These are phyloP conservation scores for Nemania sp. DNA, from an alignment of 2,329 filamentous ascomycete species.

Conservation along the genomic window DNA sequence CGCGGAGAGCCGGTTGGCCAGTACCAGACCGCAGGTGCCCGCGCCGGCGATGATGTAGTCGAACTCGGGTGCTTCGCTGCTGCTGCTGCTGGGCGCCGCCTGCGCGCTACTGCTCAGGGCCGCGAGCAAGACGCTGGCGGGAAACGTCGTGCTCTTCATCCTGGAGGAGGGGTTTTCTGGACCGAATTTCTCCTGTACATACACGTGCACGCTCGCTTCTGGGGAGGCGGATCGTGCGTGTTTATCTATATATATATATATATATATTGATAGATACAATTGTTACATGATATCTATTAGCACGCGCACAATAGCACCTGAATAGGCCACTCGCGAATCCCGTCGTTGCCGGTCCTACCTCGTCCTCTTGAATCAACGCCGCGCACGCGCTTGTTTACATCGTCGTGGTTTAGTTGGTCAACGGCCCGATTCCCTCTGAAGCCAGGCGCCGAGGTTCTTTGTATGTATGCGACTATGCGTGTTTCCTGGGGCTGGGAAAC, in stretches of 20 bases:
- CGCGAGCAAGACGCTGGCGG: constrained; percentile 3
- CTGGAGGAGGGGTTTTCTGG: not conserved
- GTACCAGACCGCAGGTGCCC: constrained; percentile 44
- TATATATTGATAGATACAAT: too few species aligned
- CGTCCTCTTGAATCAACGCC: not conserved
- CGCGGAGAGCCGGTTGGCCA: constrained; percentile 45
- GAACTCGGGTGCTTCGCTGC: constrained; percentile 30
- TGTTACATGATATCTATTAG: too few species aligned
- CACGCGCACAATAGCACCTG: too few species aligned
- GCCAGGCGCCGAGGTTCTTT: not conserved
- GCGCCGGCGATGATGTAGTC: constrained; percentile 48
- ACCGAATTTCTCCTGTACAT: too few species aligned
- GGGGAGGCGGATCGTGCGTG: too few species aligned
- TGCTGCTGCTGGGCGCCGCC: not conserved
- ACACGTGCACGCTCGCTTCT: too few species aligned
- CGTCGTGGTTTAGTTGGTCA: not conserved
- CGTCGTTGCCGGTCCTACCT: not conserved
- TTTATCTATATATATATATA: not conserved
- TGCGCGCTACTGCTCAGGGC: not conserved
- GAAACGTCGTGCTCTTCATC: constrained; percentile 8
- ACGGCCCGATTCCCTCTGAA: constrained; percentile 15
- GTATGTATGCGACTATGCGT: too few species aligned
- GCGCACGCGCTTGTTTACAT: not conserved
- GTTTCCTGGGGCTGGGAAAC: not conserved
- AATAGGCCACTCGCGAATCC: not conserved